phyloP scores from a whole-genome alignment of 768 basidiomycete species.

The Termitomyces sp. region DNA sequence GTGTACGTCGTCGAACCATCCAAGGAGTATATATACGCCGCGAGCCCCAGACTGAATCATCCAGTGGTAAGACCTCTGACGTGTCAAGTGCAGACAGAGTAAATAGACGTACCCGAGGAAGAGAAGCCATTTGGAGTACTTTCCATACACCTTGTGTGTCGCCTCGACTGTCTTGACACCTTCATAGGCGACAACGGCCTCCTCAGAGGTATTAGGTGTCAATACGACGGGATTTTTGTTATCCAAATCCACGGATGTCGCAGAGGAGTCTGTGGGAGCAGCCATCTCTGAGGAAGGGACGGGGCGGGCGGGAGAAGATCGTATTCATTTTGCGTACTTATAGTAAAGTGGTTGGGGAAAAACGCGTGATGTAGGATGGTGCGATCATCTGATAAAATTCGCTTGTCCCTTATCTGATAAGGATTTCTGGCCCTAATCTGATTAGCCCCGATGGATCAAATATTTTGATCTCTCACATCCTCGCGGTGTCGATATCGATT shows the following conservation, averaged over 20 bases:
- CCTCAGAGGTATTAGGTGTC: not conserved
- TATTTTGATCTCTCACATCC: not conserved
- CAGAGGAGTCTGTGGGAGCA: not conserved
- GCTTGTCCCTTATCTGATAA: constrained; percentile 18
- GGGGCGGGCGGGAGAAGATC: not conserved
- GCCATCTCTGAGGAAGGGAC: constrained; percentile 9
- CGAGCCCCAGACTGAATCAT: constrained; percentile 57
- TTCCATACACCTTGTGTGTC: constrained; percentile 47
- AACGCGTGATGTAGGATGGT: constrained; percentile 8
- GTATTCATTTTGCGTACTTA: constrained; percentile 1
- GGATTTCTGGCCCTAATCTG: constrained; percentile 8
- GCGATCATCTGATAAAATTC: constrained; percentile 20
- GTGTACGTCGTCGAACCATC: constrained; percentile 66
- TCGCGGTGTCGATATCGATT: no score
- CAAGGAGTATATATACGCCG: constrained; percentile 75
- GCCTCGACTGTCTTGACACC: constrained; percentile 53
- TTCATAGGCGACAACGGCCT: constrained; percentile 26
- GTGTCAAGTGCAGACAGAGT: not conserved
- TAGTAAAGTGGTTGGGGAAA: constrained; percentile 10
- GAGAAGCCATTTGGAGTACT: constrained; percentile 53
- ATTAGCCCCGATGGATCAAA: constrained; percentile 11
- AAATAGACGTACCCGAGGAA: constrained; percentile 47
- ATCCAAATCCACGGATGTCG: constrained; percentile 1
- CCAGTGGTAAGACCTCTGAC: constrained; percentile 7
- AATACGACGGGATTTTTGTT: not conserved